A percentile compares a stretch with the other conserved stretches of the same genome.
Conservation (phyloP, 2,329 filamentous ascomycete species). For the Samsoniella hepiali region DNA sequence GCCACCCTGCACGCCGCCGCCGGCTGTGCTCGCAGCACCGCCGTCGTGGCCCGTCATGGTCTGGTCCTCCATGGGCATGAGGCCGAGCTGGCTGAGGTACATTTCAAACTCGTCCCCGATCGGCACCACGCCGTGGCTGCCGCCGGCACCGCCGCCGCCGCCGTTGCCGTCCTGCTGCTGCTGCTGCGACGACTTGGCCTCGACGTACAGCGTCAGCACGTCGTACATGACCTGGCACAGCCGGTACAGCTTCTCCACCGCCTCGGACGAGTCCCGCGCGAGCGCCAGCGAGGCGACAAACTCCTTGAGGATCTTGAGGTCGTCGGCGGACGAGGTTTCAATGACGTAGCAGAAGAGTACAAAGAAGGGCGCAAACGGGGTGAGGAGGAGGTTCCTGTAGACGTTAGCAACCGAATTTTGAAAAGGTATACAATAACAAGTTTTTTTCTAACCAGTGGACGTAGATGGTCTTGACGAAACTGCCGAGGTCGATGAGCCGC, state of each 20-base stretch:
- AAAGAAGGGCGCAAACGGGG: conserved; percentile 58
- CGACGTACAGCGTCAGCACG: conserved; percentile 59
- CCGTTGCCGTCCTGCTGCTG: conserved; percentile 36
- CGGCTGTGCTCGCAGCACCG: conserved; percentile 13
- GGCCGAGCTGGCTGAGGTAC: conserved; percentile 61
- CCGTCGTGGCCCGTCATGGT: conserved; percentile 24
- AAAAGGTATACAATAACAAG: not conserved
- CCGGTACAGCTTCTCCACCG: conserved; percentile 58
- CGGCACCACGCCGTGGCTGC: conserved; percentile 34
- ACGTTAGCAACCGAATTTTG: not conserved
- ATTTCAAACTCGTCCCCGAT: conserved; percentile 61
- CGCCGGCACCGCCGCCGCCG: conserved; percentile 22
- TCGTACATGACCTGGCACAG: conserved; percentile 60
- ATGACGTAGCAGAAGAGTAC: conserved; percentile 57
- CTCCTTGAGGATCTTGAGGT: conserved; percentile 52
- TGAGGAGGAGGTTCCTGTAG: conserved; percentile 50
- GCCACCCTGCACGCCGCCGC: conserved; percentile 19
- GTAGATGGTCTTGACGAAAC: conserved; percentile 44
- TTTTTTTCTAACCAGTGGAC: conserved; percentile 46
- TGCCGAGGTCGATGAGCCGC: conserved; percentile 38
- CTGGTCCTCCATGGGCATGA: conserved; percentile 46
- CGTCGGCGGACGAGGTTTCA: conserved; percentile 49
- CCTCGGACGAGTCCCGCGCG: conserved; percentile 51
- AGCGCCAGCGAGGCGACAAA: conserved; percentile 56
- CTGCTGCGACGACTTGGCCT: conserved; percentile 52